Conservation (phyloP, 2,329 filamentous ascomycete species). For the Colletotrichum orbiculare region DNA sequence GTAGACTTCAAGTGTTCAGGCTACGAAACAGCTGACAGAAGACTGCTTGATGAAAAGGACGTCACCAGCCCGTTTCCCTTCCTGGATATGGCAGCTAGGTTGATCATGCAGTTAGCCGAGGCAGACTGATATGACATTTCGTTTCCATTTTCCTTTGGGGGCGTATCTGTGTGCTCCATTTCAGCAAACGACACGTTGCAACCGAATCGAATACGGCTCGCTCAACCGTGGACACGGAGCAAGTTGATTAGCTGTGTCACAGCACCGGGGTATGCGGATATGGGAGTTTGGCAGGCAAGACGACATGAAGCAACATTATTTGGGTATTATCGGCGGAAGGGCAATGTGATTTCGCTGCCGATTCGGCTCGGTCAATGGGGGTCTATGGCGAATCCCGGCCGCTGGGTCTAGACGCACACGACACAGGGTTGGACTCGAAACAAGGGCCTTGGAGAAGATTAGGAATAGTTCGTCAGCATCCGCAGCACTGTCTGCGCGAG, state of each 20-base stretch:
- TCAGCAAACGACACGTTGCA: conserved; percentile 14
- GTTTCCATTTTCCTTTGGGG: conserved; percentile 8
- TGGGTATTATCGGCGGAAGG: conserved; percentile 9
- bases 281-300: conserved; percentile 32
- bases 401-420: conserved; percentile 12
- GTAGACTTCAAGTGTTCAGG: conserved; percentile 99
- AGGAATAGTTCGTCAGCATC: conserved; percentile 18
- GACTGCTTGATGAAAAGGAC: conserved; percentile 88
- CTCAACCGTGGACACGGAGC: conserved; percentile 25
- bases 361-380: conserved; percentile 2
- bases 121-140: conserved; percentile 64
- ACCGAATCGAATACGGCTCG: conserved; percentile 23
- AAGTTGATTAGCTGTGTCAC: conserved; percentile 21
- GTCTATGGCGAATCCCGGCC: conserved; percentile 10
- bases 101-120: conserved; percentile 94
- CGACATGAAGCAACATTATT: conserved; percentile 12
- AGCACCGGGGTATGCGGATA: conserved; percentile 26
- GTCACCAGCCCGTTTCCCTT: conserved; percentile 96
- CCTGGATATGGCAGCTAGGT: conserved; percentile 88
- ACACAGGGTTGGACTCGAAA: conserved; percentile 18
- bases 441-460: conserved; percentile 4
- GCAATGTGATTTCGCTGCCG: conserved; percentile 7
- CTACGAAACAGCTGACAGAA: conserved; percentile 84
- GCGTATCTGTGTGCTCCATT: conserved; percentile 20
- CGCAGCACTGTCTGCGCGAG: conserved; percentile 10